Percentiles rank a stretch among this genome's conserved stretches.
Evolutionary conservation across 78 protist species (phyloP).

Genomic region (Chrysochromulina tobinii): DNA sequence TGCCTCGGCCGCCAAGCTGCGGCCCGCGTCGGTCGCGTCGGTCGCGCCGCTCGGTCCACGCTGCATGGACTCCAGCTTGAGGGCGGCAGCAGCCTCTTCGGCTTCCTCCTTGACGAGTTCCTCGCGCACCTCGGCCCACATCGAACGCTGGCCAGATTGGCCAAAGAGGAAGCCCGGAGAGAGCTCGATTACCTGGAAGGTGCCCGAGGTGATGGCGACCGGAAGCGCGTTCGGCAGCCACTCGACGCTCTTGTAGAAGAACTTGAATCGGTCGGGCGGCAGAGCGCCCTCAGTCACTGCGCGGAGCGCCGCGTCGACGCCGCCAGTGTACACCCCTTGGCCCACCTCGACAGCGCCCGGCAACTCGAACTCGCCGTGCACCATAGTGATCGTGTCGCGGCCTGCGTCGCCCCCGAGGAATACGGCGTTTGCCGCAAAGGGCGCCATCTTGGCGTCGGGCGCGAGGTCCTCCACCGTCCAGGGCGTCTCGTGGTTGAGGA

Average conservation of each 20-base stretch:
- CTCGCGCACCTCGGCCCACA: not conserved
- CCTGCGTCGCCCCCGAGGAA: not conserved
- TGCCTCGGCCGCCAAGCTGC: not conserved
- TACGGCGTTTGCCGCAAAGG: not conserved
- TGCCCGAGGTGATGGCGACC: not conserved
- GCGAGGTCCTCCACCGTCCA: not conserved
- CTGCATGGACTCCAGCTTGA: too few relatives aligned
- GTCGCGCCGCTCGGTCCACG: not conserved
- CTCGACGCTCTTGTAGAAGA: slow-evolving; percentile 6
- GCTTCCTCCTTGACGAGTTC: not conserved
- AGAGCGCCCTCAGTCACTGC: not conserved
- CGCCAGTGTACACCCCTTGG: not conserved
- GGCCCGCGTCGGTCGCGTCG: not conserved
- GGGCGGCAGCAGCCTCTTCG: not conserved
- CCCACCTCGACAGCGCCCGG: not conserved
- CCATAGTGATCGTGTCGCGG: not conserved
- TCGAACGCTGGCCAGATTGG: not conserved
- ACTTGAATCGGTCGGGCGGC: not conserved
- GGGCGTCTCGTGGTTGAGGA: slow-evolving; percentile 11
- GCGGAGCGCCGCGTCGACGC: not conserved
- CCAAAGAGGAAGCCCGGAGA: not conserved
- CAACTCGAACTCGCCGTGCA: not conserved
- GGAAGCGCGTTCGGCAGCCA: not conserved
- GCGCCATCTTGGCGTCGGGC: not conserved
- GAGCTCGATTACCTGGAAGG: not conserved